Evolutionary conservation across 2,329 filamentous ascomycete species (phyloP).

Genomic region (Diaporthe australafricana): DNA sequence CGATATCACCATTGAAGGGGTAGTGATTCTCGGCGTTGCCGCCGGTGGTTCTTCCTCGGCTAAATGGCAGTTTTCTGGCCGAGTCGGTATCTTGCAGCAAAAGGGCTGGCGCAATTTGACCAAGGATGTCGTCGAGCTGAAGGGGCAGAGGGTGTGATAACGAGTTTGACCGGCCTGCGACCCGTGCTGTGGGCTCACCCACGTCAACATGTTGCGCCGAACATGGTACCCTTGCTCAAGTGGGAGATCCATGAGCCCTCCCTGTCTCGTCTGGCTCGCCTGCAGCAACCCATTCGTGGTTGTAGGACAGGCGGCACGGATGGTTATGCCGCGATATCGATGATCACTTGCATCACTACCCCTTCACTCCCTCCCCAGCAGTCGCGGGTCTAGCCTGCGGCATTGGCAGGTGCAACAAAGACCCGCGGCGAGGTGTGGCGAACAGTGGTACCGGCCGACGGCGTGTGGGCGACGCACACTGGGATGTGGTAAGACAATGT

Average conservation of each 20-base stretch:
- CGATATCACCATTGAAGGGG: neutral
- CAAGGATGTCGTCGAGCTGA: constrained; percentile 14
- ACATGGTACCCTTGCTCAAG: constrained; percentile 8
- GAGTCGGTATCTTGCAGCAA: constrained; percentile 6
- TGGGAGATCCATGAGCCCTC: constrained; percentile 29
- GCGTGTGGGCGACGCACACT: constrained; percentile 7
- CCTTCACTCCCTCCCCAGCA: neutral
- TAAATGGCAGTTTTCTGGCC: constrained; percentile 11
- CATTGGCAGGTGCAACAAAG: neutral
- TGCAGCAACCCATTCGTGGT: constrained; percentile 14
- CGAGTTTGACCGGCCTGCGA: neutral
- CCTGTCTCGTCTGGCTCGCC: neutral
- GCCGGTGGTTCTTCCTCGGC: constrained; percentile 16
- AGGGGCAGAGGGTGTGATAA: neutral
- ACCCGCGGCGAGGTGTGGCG: neutral
- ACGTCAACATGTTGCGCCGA: neutral
- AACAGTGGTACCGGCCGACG: constrained; percentile 13
- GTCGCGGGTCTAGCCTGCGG: neutral
- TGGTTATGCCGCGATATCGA: neutral
- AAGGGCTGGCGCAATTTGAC: constrained; percentile 22
- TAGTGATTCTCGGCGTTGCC: neutral
- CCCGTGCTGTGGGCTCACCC: neutral
- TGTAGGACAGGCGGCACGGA: constrained; percentile 21
- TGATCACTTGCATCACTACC: constrained; percentile 24
- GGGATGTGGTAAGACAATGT: constrained; percentile 23